A percentile compares a stretch with the other conserved stretches of the same genome.
Evolutionary conservation across 768 basidiomycete species (phyloP).

Genomic region (Tricholoma terreum): DNA sequence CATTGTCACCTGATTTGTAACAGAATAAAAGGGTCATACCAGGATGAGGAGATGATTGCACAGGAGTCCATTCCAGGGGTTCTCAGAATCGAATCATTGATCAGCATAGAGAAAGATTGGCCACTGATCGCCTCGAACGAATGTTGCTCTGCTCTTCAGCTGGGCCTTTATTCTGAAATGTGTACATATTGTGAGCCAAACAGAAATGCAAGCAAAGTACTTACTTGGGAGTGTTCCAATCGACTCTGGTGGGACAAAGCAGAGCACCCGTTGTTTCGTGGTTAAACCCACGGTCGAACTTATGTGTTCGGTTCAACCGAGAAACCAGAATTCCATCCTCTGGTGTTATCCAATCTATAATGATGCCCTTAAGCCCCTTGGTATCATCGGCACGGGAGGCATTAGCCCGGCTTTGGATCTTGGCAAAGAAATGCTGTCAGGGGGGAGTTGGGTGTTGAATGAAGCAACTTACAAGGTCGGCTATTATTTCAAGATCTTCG

Average conservation of each 20-base stretch:
- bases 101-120: conserved; percentile 4
- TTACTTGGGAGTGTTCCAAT: neutral
- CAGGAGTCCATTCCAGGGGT: too few species aligned
- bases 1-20: too few species aligned
- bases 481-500: neutral
- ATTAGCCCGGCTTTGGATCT: neutral
- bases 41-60: too few species aligned
- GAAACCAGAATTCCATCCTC: neutral
- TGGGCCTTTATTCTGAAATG: conserved; percentile 2
- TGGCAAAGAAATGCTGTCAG: neutral
- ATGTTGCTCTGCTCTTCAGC: conserved; percentile 10
- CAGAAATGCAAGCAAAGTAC: neutral
- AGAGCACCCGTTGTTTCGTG: conserved; percentile 2
- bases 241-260: neutral
- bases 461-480: neutral
- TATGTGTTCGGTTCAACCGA: neutral
- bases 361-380: too few species aligned
- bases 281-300: conserved; percentile 1
- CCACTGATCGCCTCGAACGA: conserved; percentile 23
- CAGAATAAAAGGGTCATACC: too few species aligned
- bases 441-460: neutral
- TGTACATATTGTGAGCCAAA: neutral
- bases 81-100: too few species aligned
- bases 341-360: neutral
- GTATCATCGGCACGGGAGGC: neutral